These are phyloP conservation scores for Lipomyces sp. DNA, from an alignment of 805 yeast species.

Conservation along the genomic window DNA sequence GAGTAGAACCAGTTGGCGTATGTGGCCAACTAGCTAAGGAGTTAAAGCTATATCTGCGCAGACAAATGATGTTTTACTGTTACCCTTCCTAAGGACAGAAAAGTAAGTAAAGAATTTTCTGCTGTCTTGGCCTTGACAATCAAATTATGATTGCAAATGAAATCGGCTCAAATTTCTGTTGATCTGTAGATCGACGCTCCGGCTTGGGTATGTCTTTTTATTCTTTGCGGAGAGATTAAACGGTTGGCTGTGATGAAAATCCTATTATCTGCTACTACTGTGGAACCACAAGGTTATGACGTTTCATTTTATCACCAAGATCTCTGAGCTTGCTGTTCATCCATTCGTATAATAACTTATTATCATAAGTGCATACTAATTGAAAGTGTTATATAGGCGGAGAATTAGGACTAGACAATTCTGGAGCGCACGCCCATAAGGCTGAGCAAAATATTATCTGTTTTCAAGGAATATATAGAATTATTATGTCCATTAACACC, in stretches of 20 bases:
- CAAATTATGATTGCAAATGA: background rate
- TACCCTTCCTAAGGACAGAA: no score
- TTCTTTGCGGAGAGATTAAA: background rate
- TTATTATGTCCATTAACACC: no score
- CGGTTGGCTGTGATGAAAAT: slow-evolving; percentile 24
- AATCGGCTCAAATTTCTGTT: background rate
- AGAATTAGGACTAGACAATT: no score
- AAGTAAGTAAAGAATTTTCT: no score
- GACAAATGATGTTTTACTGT: no score
- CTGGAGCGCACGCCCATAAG: no score
- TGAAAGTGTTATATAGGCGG: background rate
- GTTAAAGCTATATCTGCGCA: no score
- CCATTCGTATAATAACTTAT: background rate
- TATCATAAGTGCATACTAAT: background rate
- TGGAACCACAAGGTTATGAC: slow-evolving; percentile 23
- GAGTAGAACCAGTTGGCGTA: no score
- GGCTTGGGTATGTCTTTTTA: background rate
- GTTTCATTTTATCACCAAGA: slow-evolving; percentile 30
- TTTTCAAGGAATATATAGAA: no score
- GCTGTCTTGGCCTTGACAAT: no score
- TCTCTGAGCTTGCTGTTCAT: slow-evolving; percentile 24
- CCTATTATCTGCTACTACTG: slow-evolving; percentile 27
- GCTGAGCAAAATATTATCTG: no score
- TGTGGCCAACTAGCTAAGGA: no score
- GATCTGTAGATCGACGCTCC: background rate